Evolutionary conservation across 129 eudicot genomes (phyloP), one percentile per base, ranked within the genome.

Genomic region (Artemisia argyi): DNA sequence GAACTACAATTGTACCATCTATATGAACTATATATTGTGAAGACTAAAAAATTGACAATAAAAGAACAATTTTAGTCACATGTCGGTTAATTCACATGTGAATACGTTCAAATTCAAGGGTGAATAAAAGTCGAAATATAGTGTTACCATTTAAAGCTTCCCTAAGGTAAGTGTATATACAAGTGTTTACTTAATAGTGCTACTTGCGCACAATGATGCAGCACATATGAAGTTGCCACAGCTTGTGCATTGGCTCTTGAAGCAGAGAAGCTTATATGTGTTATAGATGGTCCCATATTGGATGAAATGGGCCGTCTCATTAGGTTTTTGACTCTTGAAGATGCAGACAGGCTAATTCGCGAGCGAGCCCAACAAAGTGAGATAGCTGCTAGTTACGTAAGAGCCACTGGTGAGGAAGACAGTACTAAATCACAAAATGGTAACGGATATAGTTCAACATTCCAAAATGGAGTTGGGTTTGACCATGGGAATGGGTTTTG

Each of bases 221-320:
- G 97, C 71, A 84, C 97, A 50, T 91, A 91, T 69, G 96, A 91
- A 81, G 97, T 91, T 66, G 97, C 97, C 51, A 91, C 97, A 56
- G 97, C 97, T 60, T 91, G 97, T 73, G 96, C 96, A 11, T 50
- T 91, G 82, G 90, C 96, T 74, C 90, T 91, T 71, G 88, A 82
- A 60, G 97, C 97, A 26, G 97, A 91, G 80, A 88, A 91, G 66
- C 92, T 91, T 75, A 86, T 91, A 64, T 88, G 96, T 74, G 66
- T 91, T 39, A 88, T 91, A 67, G 87, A 88, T 60, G 97, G 96
- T 5, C 96, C 97, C 48, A 68, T 68, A 51, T 68, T 84, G 54
- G 89, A 89, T 72, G 92, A 86, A 52, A 58, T 30, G 60, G 90
- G 92, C 12, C 86, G 81, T 49, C 88, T 89, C 71, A 86, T 89